A percentile compares a stretch with the other conserved stretches of the same genome.
Evolutionary conservation across 2,329 filamentous ascomycete species (phyloP).

Genomic region (Penicillium griseofulvum): DNA sequence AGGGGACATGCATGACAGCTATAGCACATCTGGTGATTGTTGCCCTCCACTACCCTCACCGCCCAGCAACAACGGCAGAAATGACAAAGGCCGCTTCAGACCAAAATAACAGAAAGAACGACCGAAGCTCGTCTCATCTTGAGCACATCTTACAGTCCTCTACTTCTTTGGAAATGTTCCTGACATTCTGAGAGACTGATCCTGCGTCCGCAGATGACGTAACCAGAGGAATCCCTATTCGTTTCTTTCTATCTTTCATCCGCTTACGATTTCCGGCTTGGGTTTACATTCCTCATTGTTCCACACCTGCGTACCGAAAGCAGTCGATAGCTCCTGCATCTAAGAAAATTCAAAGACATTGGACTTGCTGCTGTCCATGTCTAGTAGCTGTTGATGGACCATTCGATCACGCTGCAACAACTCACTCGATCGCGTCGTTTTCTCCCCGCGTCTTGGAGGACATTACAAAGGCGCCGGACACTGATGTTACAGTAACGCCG

Average conservation of each 20-base stretch:
- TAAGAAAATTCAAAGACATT: not conserved
- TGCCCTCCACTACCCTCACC: constrained; percentile 25
- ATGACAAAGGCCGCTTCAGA: constrained; percentile 10
- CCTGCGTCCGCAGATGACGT: constrained; percentile 12
- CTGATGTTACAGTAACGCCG: constrained; percentile 16
- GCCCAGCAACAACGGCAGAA: constrained; percentile 24
- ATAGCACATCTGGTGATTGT: constrained; percentile 16
- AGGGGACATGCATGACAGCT: constrained; percentile 9
- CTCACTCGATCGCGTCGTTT: constrained; percentile 18
- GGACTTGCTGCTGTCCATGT: constrained; percentile 10
- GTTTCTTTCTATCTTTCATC: constrained; percentile 7
- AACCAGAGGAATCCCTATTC: not conserved
- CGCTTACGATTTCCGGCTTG: constrained; percentile 21
- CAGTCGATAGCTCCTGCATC: constrained; percentile 3
- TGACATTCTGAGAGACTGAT: constrained; percentile 6
- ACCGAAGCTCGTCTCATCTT: not conserved
- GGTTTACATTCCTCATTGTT: constrained; percentile 24
- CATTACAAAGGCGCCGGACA: constrained; percentile 4
- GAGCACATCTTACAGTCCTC: constrained; percentile 2
- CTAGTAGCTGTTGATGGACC: constrained; percentile 13
- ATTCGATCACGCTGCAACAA: constrained; percentile 12
- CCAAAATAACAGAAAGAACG: constrained; percentile 23
- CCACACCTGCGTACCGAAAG: constrained; percentile 12
- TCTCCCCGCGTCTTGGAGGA: constrained; percentile 21
- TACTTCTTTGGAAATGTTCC: constrained; percentile 7